These are phyloP conservation scores for Thelephora terrestris DNA, from an alignment of 1,284 basidiomycete species.

Conservation along the genomic window DNA sequence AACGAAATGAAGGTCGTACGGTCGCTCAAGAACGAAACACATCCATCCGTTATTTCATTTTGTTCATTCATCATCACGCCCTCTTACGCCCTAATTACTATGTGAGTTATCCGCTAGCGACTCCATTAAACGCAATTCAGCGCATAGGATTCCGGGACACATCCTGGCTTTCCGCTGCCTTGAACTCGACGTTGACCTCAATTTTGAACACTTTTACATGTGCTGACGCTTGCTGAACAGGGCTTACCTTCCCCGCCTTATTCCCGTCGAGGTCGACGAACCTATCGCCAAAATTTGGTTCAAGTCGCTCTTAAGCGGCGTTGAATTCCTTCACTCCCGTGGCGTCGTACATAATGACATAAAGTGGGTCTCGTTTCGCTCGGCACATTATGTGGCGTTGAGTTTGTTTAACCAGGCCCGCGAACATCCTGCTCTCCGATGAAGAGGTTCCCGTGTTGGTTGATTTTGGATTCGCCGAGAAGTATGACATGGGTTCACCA, in stretches of 20 bases:
- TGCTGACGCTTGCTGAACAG: constrained; percentile 26
- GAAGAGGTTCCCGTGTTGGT: constrained; percentile 75
- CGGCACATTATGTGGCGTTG: constrained; percentile 1
- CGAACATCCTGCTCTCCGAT: constrained; percentile 76
- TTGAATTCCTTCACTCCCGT: constrained; percentile 80
- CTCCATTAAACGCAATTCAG: background rate
- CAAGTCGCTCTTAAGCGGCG: constrained; percentile 71
- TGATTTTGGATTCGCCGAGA: constrained; percentile 89
- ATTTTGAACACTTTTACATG: background rate
- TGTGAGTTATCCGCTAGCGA: constrained; percentile 40
- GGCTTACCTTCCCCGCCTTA: constrained; percentile 65
- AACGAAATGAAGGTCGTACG: constrained; percentile 92
- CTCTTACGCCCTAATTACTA: constrained; percentile 77
- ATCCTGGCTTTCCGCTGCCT: no score
- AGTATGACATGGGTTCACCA: constrained; percentile 48
- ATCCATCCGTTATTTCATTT: constrained; percentile 86
- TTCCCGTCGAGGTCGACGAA: constrained; percentile 80
- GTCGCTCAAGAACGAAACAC: constrained; percentile 69
- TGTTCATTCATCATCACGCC: constrained; percentile 90
- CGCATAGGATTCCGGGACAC: no score
- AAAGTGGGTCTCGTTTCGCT: constrained; percentile 46
- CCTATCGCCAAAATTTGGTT: constrained; percentile 76
- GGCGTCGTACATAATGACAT: constrained; percentile 94
- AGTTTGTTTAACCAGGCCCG: constrained; percentile 42
- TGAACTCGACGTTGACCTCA: background rate